Evolutionary conservation across 2,329 filamentous ascomycete species (phyloP).

Genomic region (Colletotrichum sp.): DNA sequence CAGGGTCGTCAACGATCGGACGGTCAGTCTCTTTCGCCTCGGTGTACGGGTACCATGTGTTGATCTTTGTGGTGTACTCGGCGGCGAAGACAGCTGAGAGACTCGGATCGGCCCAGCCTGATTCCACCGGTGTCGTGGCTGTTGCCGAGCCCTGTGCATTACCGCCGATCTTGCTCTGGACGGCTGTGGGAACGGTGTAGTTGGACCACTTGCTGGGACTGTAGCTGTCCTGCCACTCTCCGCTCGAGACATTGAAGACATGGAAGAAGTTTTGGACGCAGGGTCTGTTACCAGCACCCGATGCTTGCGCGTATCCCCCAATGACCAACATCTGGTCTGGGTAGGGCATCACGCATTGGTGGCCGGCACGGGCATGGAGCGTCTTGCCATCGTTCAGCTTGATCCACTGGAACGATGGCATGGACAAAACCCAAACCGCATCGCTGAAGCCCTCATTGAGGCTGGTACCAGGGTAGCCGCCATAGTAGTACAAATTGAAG

Average conservation of each 20-base stretch:
- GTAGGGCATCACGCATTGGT: conserved; percentile 66
- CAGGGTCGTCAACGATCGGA: conserved; percentile 6
- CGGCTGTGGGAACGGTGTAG: conserved; percentile 72
- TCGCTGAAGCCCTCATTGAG: too few relatives aligned
- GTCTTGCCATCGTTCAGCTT: too few relatives aligned
- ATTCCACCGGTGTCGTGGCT: conserved; percentile 63
- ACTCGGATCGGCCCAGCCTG: conserved; percentile 54
- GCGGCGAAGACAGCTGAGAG: conserved; percentile 59
- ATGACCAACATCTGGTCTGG: conserved; percentile 81
- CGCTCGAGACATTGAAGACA: conserved; percentile 75
- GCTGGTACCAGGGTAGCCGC: too few relatives aligned
- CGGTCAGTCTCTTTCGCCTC: conserved; percentile 32
- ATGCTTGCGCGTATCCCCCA: conserved; percentile 59
- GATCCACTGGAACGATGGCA: too few relatives aligned
- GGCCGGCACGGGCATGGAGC: too few relatives aligned
- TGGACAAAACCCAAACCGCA: too few relatives aligned
- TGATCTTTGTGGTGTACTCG: conserved; percentile 60
- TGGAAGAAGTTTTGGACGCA: conserved; percentile 61
- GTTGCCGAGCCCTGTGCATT: conserved; percentile 71
- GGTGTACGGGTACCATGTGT: conserved; percentile 65
- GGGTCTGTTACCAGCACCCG: not conserved
- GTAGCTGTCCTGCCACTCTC: conserved; percentile 73
- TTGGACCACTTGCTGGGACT: conserved; percentile 63
- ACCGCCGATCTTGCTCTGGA: conserved; percentile 72
- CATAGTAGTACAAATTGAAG: too few relatives aligned